Base-by-base conservation (phyloP, 768 basidiomycete species). In the Pulveroboletus ravenelii region DNA sequence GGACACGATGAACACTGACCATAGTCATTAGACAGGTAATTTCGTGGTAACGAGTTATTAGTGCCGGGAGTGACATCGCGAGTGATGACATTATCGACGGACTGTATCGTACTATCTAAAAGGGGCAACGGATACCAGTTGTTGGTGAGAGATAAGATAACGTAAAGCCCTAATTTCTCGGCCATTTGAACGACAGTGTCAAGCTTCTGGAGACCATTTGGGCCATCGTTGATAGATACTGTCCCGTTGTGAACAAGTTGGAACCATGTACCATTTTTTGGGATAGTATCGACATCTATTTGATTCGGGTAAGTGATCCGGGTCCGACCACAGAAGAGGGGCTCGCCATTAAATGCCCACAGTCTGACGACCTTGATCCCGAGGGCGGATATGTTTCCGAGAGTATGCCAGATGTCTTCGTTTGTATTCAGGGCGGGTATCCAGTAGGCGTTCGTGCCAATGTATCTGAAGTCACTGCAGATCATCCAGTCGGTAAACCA, bases 391-490 rank as follows among this genome's bases (percentile, higher is more conserved):
- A 88, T 84, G 53, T 78, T 80, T 2, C 72, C 73, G 32, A 88
- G 63, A 3, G 83, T 81, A 42, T 70, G 59, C 61, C 77, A 72
- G 40, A 88, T 80, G 58, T 88, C 85, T 39, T 70, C 62, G 41
- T 76, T 63, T 25, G 71, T 62, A 59, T 84, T 82, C 31, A 87
- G 61, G 37, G 71, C 65, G 29, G 76, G 66, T 31, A 88, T 59
- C 86, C 85, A 88, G 66, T 86, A 86, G 2, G 78, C 81, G 51
- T 82, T 82, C 1, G 85, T 84, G 14, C 82, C 79, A 10, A 75
- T 61, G 50, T 73, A 79, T 36, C 57, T 55, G 49, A 79, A 71
- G 13, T 67, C 45, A 43, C 76, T 77, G 56, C 18, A 45, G 39
- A 41, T 50, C 68, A 56, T 43, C 68, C 2, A 59, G 51, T 51